Percentiles rank a stretch among this genome's conserved stretches.
phyloP scores from a whole-genome alignment of 768 basidiomycete genomes.

The Leccinum variicolor region DNA sequence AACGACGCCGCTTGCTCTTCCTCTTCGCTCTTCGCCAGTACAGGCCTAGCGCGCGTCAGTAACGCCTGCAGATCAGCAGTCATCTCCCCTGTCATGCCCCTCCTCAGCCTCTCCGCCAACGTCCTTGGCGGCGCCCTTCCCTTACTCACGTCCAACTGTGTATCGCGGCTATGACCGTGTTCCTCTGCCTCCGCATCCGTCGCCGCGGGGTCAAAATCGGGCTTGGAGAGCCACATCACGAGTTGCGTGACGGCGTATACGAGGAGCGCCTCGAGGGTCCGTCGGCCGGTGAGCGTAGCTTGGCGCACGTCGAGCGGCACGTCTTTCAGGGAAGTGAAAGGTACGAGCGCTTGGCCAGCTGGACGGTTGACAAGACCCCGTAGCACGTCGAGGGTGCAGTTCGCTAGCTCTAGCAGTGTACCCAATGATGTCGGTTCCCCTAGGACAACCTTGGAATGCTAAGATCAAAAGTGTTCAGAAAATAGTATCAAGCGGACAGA shows the following conservation, averaged over 20 bases:
- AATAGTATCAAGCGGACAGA: background rate
- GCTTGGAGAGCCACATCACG: slow-evolving; percentile 73
- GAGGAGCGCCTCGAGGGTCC: slow-evolving; percentile 64
- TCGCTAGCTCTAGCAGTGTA: slow-evolving; percentile 82
- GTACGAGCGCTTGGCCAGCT: slow-evolving; percentile 50
- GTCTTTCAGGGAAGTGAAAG: slow-evolving; percentile 29
- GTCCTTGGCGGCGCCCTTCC: slow-evolving; percentile 43
- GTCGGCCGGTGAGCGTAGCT: slow-evolving; percentile 53
- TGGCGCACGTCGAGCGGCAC: slow-evolving; percentile 48
- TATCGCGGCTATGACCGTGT: slow-evolving; percentile 9
- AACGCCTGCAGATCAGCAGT: slow-evolving; percentile 66
- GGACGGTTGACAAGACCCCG: slow-evolving; percentile 63
- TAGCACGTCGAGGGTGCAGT: slow-evolving; percentile 71
- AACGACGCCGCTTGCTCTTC: slow-evolving; percentile 18
- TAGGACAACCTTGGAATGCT: slow-evolving; percentile 85
- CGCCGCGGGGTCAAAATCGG: slow-evolving; percentile 52
- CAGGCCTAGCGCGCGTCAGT: slow-evolving; percentile 59
- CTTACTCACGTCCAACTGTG: slow-evolving; percentile 27
- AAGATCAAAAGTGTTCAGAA: background rate
- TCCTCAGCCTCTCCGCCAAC: slow-evolving; percentile 61
- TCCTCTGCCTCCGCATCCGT: slow-evolving; percentile 48
- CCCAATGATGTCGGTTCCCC: slow-evolving; percentile 83
- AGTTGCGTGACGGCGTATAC: slow-evolving; percentile 76
- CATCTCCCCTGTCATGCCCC: slow-evolving; percentile 82
- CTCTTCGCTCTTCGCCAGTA: slow-evolving; percentile 57